Evolutionary conservation across 306 rosid species (phyloP), one percentile per base, ranked within the genome.

Genomic region (Sesbania bispinosa): DNA sequence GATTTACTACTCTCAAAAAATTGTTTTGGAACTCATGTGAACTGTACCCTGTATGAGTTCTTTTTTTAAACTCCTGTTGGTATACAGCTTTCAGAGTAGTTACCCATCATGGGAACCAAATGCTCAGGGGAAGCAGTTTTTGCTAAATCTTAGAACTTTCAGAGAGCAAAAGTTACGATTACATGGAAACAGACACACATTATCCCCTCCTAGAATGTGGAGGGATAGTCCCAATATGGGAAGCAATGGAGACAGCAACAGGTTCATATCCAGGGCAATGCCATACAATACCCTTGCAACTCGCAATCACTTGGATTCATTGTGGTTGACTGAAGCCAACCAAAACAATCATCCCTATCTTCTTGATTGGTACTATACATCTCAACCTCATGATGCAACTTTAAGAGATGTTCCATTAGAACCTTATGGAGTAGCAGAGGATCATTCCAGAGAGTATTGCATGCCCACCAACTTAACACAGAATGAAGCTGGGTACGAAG

Each of bases 81-180:
- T 20, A 43, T 77, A 73, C 91, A 94, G 99, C 87, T 94, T 94
- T 69, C 86, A 84, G 71, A 80, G 95, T 70, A 89, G 83, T 69
- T 91, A 91, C 66, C 91, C 89, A 26, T 85, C 89, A 32, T 94
- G 99, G 99, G 87, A 84, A 70, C 84, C 99, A 63, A 76, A 88
- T 82, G 82, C 85, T 18, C 79, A 79, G 70, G 99, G 97, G 45
- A 84, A 77, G 74, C 91, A 58, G 36, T 82, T 91, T 65, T 73
- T 89, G 52, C 55, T 42, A 43, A 91, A 85, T 66, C 88, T 94
- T 2, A 73, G 77, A 75, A 83, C 80, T 67, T 91, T 94, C 82
- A 61, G 84, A 73, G 92, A 88, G 79, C 79, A 67, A 69, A 89
- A 75, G 82, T 71, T 83, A 80, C 80, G 76, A 62, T 83, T 77